Percentiles rank a stretch among this genome's conserved stretches.
Evolutionary conservation across 73 alveolate genomes (phyloP).

Genomic region (Tetrahymena malaccensis): DNA sequence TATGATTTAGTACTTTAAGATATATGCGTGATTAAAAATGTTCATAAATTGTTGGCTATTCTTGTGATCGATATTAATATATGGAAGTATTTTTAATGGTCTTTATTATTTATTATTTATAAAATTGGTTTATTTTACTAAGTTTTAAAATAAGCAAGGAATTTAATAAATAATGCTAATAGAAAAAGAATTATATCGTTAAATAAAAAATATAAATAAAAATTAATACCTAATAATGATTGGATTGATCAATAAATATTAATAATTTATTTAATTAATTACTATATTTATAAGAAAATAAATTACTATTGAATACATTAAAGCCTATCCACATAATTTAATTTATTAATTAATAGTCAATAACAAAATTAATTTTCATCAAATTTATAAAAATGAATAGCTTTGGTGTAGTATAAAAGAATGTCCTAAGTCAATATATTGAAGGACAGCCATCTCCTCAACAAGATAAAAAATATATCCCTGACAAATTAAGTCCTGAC

Average conservation of each 20-base stretch:
- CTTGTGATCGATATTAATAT: no score
- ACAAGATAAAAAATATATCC: background rate
- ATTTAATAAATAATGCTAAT: no score
- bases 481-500: background rate
- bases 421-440: background rate
- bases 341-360: background rate
- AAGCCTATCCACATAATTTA: background rate
- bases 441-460: background rate
- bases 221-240: no score
- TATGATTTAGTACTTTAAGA: no score
- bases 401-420: background rate
- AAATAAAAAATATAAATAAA: no score
- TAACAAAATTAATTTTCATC: background rate
- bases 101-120: no score
- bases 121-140: background rate
- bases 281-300: background rate
- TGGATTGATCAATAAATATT: background rate
- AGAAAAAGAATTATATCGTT: background rate
- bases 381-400: background rate
- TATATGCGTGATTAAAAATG: no score
- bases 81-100: background rate
- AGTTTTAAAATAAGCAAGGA: background rate
- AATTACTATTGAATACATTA: background rate
- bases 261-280: no score
- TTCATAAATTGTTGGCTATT: no score